Evolutionary conservation across 1,139 yeast genomes (phyloP).

Genomic region (Protomyces inundatus): DNA sequence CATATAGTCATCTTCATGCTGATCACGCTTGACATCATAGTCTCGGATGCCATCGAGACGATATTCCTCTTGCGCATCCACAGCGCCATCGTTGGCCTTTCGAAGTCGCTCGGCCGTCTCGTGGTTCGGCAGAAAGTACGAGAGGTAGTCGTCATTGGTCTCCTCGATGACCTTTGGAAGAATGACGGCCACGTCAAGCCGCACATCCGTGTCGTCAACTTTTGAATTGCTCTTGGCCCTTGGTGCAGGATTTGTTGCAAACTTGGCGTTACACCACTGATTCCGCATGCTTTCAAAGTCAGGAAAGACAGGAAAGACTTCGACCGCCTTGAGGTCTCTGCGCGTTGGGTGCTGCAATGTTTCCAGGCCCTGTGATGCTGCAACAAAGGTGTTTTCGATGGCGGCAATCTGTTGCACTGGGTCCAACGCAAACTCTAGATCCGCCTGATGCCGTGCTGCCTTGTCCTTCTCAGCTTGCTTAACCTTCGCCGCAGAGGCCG

Average conservation of each 20-base stretch:
- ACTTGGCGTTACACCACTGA: constrained; percentile 24
- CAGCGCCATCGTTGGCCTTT: constrained; percentile 35
- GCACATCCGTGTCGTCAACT: constrained; percentile 14
- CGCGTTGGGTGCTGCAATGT: constrained; percentile 62
- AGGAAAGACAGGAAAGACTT: constrained; percentile 75
- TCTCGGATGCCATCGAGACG: constrained; percentile 66
- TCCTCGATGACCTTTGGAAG: constrained; percentile 18
- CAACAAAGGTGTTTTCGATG: constrained; percentile 72
- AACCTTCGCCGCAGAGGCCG: constrained; percentile 29
- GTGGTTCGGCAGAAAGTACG: constrained; percentile 30
- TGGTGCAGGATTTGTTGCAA: constrained; percentile 22
- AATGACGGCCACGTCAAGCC: constrained; percentile 19
- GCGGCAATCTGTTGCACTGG: constrained; percentile 59
- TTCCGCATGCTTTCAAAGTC: constrained; percentile 83
- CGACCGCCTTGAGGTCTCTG: constrained; percentile 65
- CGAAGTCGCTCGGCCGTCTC: constrained; percentile 28
- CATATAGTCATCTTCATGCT: constrained; percentile 52
- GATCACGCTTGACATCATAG: constrained; percentile 62
- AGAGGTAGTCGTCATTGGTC: constrained; percentile 31
- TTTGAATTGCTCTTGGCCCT: constrained; percentile 18
- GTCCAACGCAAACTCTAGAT: constrained; percentile 38
- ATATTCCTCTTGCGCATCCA: constrained; percentile 47
- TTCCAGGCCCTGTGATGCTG: constrained; percentile 41
- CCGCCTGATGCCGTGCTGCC: constrained; percentile 7
- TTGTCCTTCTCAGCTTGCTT: constrained; percentile 22